Percentiles rank a stretch among this genome's conserved stretches.
Conservation (phyloP, 1,284 basidiomycete species). For the Ganoderma lingzhi region DNA sequence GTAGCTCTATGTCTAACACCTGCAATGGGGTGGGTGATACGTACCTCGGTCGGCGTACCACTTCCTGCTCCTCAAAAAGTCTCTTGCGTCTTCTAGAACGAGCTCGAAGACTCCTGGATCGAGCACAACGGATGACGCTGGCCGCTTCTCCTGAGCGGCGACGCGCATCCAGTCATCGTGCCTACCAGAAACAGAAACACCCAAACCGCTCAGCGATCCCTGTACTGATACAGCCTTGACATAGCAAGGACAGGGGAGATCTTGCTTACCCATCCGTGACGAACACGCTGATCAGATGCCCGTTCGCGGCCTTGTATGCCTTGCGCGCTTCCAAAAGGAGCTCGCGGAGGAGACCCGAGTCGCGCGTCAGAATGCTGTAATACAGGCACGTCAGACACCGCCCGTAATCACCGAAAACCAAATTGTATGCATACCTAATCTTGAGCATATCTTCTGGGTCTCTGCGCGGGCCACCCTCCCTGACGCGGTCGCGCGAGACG, state of each 20-base stretch:
- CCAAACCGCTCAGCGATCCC: too few relatives aligned
- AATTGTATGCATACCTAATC: constrained; percentile 30
- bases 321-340: constrained; percentile 41
- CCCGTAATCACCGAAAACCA: not conserved
- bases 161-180: constrained; percentile 27
- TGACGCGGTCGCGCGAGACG: constrained; percentile 48
- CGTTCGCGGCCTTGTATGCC: constrained; percentile 35
- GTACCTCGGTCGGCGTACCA: constrained; percentile 68
- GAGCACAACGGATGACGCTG: constrained; percentile 30
- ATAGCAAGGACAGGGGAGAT: too few relatives aligned
- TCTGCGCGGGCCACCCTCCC: constrained; percentile 33
- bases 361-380: constrained; percentile 34
- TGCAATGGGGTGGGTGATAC: too few relatives aligned
- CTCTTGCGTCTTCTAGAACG: constrained; percentile 69
- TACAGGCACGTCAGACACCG: not conserved
- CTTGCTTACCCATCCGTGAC: constrained; percentile 25
- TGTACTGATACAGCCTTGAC: too few relatives aligned
- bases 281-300: constrained; percentile 27
- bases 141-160: constrained; percentile 31
- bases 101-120: constrained; percentile 60
- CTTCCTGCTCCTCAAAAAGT: constrained; percentile 68
- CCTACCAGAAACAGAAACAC: too few relatives aligned
- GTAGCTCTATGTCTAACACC: too few relatives aligned
- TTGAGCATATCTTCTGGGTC: constrained; percentile 31
- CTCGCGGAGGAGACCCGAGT: constrained; percentile 26